Percentiles rank a stretch among this genome's conserved stretches.
Conservation (phyloP, 2,329 filamentous ascomycete genomes). For the Pseudogymnoascus sp. region DNA sequence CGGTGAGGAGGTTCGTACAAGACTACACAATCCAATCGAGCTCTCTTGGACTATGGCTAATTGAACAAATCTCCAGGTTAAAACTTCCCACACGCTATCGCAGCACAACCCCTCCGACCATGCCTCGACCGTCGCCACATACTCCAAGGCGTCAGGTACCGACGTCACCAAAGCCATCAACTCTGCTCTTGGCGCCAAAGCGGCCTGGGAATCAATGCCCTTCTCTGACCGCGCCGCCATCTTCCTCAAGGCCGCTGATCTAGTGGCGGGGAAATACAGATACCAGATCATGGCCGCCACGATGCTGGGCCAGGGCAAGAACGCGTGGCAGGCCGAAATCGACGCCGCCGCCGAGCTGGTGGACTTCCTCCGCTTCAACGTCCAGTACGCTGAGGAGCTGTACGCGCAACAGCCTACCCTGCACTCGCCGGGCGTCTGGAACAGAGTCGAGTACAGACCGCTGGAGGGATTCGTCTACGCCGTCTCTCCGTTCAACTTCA, state of each 20-base stretch:
- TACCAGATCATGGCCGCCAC: slow-evolving; percentile 96
- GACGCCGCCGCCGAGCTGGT: slow-evolving; percentile 86
- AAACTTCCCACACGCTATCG: slow-evolving; percentile 53
- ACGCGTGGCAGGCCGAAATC: slow-evolving; percentile 98
- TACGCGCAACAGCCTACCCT: slow-evolving; percentile 81
- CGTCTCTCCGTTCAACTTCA: slow-evolving; percentile 94
- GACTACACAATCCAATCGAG: neutral
- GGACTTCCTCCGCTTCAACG: slow-evolving; percentile 92
- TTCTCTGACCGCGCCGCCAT: slow-evolving; percentile 87
- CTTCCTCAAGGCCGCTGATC: slow-evolving; percentile 91
- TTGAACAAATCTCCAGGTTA: slow-evolving; percentile 43
- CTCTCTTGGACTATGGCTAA: neutral
- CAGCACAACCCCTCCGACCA: slow-evolving; percentile 83
- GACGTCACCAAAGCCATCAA: slow-evolving; percentile 77
- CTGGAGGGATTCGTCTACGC: slow-evolving; percentile 95
- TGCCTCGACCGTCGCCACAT: slow-evolving; percentile 66
- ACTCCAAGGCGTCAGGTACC: slow-evolving; percentile 69
- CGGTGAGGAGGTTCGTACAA: slow-evolving; percentile 60
- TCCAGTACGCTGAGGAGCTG: slow-evolving; percentile 85
- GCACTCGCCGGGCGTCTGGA: slow-evolving; percentile 80
- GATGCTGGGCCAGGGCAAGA: slow-evolving; percentile 96
- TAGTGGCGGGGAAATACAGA: slow-evolving; percentile 85
- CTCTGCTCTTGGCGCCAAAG: slow-evolving; percentile 76
- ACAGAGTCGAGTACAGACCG: slow-evolving; percentile 79
- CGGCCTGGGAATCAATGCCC: slow-evolving; percentile 75